Evolutionary conservation across 2,329 filamentous ascomycete species (phyloP).

Genomic region (Stenocarpella maydis): DNA sequence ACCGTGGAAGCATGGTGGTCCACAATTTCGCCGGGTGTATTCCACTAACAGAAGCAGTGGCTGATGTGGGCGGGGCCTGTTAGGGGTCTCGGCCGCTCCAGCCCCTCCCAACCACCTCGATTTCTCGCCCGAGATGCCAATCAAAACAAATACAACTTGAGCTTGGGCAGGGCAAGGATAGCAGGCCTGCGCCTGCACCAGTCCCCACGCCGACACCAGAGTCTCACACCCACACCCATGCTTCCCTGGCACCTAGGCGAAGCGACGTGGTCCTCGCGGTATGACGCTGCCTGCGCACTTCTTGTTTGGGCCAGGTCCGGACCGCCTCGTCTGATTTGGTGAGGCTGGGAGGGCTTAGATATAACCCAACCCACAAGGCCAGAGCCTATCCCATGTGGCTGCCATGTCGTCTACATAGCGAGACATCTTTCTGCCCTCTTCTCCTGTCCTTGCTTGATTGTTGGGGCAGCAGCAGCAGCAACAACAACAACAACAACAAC

Average conservation of each 20-base stretch:
- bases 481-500: neutral
- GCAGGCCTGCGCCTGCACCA: conserved; percentile 6
- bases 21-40: neutral
- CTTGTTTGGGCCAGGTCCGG: conserved; percentile 4
- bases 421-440: neutral
- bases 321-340: conserved; percentile 23
- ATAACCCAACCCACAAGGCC: conserved; percentile 22
- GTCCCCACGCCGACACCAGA: conserved; percentile 14
- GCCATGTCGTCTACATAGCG: conserved; percentile 20
- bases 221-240: conserved; percentile 7
- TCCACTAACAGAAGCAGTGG: neutral
- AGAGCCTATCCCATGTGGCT: conserved; percentile 14
- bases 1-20: neutral
- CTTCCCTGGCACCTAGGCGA: conserved; percentile 5
- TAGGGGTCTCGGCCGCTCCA: neutral
- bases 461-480: neutral
- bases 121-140: conserved; percentile 17
- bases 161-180: conserved; percentile 9
- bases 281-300: conserved; percentile 20
- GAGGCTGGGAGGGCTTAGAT: conserved; percentile 24
- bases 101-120: conserved; percentile 25
- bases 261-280: conserved; percentile 7
- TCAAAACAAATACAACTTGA: conserved; percentile 18
- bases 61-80: neutral
- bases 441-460: neutral